These are phyloP conservation scores for Ramaria rubella DNA, from an alignment of 768 basidiomycete species.

Conservation along the genomic window DNA sequence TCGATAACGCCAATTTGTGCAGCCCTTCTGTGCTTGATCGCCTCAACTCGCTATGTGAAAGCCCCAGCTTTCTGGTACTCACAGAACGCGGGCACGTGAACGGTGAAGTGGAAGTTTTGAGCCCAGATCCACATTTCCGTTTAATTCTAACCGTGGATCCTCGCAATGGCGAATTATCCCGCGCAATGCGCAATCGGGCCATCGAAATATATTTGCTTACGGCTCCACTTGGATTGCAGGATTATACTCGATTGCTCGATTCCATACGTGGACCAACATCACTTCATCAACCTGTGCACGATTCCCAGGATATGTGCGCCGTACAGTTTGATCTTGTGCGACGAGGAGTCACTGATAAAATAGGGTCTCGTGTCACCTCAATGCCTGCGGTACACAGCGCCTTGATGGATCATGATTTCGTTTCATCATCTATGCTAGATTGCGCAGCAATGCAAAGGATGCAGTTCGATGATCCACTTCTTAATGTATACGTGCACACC, in stretches of 20 bases:
- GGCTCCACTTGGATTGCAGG: not conserved
- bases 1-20: slow-evolving; percentile 93
- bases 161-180: slow-evolving; percentile 85
- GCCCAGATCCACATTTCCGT: slow-evolving; percentile 83
- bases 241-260: not conserved
- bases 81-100: slow-evolving; percentile 84
- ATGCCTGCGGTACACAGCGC: not conserved
- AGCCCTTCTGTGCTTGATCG: slow-evolving; percentile 93
- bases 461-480: not conserved
- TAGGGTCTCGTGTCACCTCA: not conserved
- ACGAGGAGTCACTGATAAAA: not conserved
- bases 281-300: not conserved
- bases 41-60: slow-evolving; percentile 93
- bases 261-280: not conserved
- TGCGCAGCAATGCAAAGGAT: not conserved
- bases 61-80: slow-evolving; percentile 71
- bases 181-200: slow-evolving; percentile 98
- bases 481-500: not conserved
- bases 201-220: slow-evolving; percentile 65
- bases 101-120: slow-evolving; percentile 65
- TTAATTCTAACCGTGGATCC: slow-evolving; percentile 93
- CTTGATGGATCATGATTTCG: not conserved
- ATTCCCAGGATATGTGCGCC: not conserved
- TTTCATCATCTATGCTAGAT: not conserved
- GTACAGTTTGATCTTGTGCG: slow-evolving; percentile 4